phyloP scores from a whole-genome alignment of 345 rosid species.

The Salix koriyanagi region DNA sequence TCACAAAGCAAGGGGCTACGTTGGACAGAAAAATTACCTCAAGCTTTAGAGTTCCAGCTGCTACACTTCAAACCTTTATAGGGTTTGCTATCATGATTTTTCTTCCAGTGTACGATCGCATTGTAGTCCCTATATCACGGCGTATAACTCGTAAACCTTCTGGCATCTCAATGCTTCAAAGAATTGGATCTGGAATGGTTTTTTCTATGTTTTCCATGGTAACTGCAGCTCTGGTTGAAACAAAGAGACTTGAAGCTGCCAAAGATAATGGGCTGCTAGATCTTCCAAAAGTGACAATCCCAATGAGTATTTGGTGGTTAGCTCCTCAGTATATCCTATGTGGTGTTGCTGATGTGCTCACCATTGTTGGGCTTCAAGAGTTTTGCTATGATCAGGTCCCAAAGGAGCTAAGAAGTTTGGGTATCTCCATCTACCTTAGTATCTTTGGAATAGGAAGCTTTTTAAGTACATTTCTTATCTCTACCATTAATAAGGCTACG shows the following conservation, averaged over 20 bases:
- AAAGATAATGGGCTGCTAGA: not conserved
- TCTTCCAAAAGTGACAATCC: not conserved
- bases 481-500: not conserved
- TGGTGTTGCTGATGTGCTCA: not conserved
- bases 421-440: not conserved
- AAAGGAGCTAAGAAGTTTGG: not conserved
- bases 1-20: constrained; percentile 22
- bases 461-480: constrained; percentile 3
- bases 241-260: not conserved
- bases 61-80: constrained; percentile 15
- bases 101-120: constrained; percentile 18
- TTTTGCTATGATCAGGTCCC: constrained; percentile 13
- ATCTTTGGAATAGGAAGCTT: not conserved
- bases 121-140: constrained; percentile 17
- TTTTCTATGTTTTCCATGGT: constrained; percentile 14
- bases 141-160: constrained; percentile 7
- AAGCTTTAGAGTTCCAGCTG: constrained; percentile 15
- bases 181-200: constrained; percentile 19
- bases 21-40: constrained; percentile 20
- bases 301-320: not conserved
- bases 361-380: constrained; percentile 7
- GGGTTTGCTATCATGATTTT: constrained; percentile 1
- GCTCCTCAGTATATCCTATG: not conserved
- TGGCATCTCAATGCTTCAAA: constrained; percentile 21
- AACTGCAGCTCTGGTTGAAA: constrained; percentile 4